Base-by-base conservation (phyloP, 306 rosid species). In the Dryas drummondii region DNA sequence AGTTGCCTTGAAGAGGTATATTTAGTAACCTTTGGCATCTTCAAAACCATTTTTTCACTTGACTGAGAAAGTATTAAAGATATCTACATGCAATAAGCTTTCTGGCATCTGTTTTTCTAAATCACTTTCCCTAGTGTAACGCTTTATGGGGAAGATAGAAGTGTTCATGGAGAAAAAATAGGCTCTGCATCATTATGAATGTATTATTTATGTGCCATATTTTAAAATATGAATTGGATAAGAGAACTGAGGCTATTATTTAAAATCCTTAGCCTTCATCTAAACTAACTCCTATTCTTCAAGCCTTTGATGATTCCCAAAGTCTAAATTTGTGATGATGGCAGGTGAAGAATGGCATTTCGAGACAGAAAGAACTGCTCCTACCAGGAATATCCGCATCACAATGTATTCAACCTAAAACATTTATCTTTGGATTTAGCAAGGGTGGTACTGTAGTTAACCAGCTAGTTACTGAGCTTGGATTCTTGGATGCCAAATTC, bases 381-480 rank as follows among this genome's bases (percentile, higher is more conserved):
- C 58, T 48, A 46, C 69, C 58, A 51, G 58, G 22, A 42, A 54
- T 59, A 60, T 79, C 84, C 3, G 15, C 80, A 44, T 70, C 72
- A 1, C 17, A 65, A 61, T 66, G 27, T 72, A n/a, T 41, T 67
- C 82, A 64, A 12, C 91, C 97, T 10, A 74, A 80, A 77, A 91
- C 91, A 53, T 62, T 86, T 72, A 46, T 90, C 68, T 87, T 94
- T 59, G 98, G 97, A 74, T 94, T 94, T 79, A 94, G 97, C 89
- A 91, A 94, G 84, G 98, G 98, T 6, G 98, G 98, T 53, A 78
- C 91, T 46, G 93, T 94, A 9, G 60, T 91, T 68, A 94, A 94
- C 81, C 98, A 94, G 71, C 70, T 94, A 71, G 84, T 90, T 70
- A 77, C 97, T 4, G 98, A 94, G 55, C 90, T 91, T 53, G 86